Conservation (phyloP, 257 asterid genomes). For the Penstemon eatonii region DNA sequence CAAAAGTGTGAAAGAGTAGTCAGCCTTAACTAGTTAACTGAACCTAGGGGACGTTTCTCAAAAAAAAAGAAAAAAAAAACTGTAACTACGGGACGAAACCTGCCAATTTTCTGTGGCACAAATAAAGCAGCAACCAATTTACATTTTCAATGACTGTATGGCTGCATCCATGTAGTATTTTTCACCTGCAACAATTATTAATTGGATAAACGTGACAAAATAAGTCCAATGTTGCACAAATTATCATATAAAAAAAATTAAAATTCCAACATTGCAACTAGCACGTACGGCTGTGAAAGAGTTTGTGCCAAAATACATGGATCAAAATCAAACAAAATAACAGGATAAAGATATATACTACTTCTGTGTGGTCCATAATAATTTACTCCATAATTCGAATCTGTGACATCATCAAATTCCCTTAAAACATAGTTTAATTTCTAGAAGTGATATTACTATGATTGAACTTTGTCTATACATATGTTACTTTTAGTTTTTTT, state of each 20-base stretch:
- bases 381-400: background rate
- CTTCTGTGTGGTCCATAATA: background rate
- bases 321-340: background rate
- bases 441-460: too few relatives aligned
- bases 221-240: background rate
- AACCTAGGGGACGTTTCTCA: too few relatives aligned
- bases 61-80: too few relatives aligned
- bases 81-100: background rate
- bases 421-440: background rate
- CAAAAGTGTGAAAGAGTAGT: constrained; percentile 12
- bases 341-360: background rate
- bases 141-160: constrained; percentile 16
- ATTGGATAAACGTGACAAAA: background rate
- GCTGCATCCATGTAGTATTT: background rate
- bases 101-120: background rate
- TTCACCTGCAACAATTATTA: background rate
- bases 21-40: background rate
- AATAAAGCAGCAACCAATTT: constrained; percentile 12
- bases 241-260: background rate
- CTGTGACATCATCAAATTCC: constrained; percentile 14
- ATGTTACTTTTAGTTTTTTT: too few relatives aligned
- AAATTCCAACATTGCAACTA: background rate
- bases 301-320: background rate
- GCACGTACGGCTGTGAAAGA: constrained; percentile 10
- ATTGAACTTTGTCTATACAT: too few relatives aligned